A percentile compares a stretch with the other conserved stretches of the same genome.
These are phyloP conservation scores for Coemansia sp. DNA, from an alignment of 192 early-diverging fungal genomes.

Conservation along the genomic window DNA sequence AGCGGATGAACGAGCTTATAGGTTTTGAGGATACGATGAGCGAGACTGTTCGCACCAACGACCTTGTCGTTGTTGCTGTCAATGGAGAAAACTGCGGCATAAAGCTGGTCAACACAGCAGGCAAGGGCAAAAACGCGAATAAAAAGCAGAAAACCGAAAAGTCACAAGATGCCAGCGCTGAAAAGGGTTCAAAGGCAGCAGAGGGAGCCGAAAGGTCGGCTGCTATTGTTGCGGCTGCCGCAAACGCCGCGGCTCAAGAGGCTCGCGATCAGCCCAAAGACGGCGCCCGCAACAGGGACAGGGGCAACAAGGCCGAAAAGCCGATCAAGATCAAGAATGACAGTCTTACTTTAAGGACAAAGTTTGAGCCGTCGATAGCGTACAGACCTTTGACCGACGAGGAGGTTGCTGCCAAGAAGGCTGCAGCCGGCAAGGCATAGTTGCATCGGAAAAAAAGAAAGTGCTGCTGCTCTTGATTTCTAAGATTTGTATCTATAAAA, in stretches of 20 bases:
- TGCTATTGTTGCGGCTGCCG: conserved; percentile 32
- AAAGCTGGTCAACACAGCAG: conserved; percentile 15
- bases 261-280: conserved; percentile 4
- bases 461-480: conserved; percentile 2
- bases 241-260: conserved; percentile 34
- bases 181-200: conserved; percentile 1
- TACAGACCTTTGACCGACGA: conserved; percentile 42
- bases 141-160: conserved; percentile 29
- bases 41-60: conserved; percentile 31
- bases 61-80: conserved; percentile 22
- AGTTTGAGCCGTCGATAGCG: conserved; percentile 19
- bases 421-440: neutral
- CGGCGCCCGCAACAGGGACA: neutral
- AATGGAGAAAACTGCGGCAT: conserved; percentile 36
- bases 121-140: conserved; percentile 9
- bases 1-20: conserved; percentile 37
- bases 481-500: neutral
- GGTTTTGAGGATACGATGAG: conserved; percentile 24
- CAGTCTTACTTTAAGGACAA: conserved; percentile 17
- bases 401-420: conserved; percentile 42
- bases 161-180: neutral
- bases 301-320: neutral
- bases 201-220: conserved; percentile 16
- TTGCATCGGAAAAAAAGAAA: neutral
- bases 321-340: conserved; percentile 7